These are phyloP conservation scores for Hymenoscyphus scutula DNA, from an alignment of 2,329 filamentous ascomycete genomes.

Conservation along the genomic window DNA sequence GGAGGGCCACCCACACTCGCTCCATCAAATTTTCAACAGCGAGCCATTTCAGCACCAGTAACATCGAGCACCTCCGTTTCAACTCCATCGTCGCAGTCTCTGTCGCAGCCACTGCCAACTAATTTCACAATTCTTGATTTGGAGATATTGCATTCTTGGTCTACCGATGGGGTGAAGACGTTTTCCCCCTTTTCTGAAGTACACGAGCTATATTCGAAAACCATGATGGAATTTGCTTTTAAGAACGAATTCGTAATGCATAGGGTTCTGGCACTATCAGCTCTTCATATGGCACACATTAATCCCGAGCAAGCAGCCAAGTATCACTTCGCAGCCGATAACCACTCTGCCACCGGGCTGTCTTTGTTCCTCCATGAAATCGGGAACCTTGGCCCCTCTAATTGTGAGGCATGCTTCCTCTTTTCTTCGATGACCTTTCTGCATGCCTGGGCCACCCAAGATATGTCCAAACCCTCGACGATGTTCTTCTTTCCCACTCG, in stretches of 20 bases:
- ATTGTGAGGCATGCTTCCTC: constrained; percentile 35
- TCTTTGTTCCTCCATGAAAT: constrained; percentile 39
- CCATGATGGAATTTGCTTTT: constrained; percentile 29
- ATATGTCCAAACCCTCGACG: constrained; percentile 24
- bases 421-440: constrained; percentile 37
- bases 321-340: constrained; percentile 34
- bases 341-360: constrained; percentile 35
- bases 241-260: constrained; percentile 39
- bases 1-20: neutral
- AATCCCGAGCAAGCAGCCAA: constrained; percentile 23
- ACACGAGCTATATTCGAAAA: constrained; percentile 26
- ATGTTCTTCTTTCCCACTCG: constrained; percentile 37
- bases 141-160: constrained; percentile 45
- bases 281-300: constrained; percentile 38
- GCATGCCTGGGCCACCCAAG: constrained; percentile 36
- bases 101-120: no score
- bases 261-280: constrained; percentile 37
- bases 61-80: neutral
- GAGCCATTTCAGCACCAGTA: neutral
- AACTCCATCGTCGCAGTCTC: neutral
- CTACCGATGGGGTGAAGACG: constrained; percentile 37
- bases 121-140: constrained; percentile 39
- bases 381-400: constrained; percentile 43
- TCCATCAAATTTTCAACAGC: neutral
- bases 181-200: constrained; percentile 22